Evolutionary conservation across 1,284 basidiomycete species (phyloP), one percentile per base, ranked within the genome.

Genomic region (Leccinum pachyderme): DNA sequence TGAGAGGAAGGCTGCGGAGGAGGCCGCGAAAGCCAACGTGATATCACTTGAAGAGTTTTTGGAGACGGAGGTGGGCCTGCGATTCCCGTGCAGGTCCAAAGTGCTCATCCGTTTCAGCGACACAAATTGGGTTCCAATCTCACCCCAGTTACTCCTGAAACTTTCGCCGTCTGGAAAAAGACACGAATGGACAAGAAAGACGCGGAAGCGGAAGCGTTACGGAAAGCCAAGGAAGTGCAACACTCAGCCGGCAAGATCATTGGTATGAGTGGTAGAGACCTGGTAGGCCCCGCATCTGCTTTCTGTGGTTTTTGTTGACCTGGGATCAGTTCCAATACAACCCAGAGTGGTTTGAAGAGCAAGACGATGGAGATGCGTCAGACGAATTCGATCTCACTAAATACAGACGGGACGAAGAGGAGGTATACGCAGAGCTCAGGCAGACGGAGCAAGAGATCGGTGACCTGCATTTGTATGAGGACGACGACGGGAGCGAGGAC

Each of bases 41-140:
- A 98, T 99, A 69, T 94, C 91, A 58, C 68, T 99, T 51, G 96
- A 99, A 72, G 97, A 99, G 63, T 99, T 99, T 78, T 73, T 99
- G 56, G 96, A 99, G 77, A 92, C 93, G 49, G 95, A 98, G 83
- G 94, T 94, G 65, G 59, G 80, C 65, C 47, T 22, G 22, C 11
- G 12, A 15, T 2, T 25, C 5, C 13, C 15, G 18, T 11, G 12
- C 43, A 33, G 18, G 44, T 33, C 9, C 11, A 9, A n/a, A 5
- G 27, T 24, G 8, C 50, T 63, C 32, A 68, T 55, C 44, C 11
- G 27, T 50, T 48, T 44, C 61, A 97, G 90, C 87, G 96, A 53
- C 96, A 99, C 78, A 97, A 96, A 81, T 79, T 98, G 44, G 93
- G 94, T 45, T 56, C 86, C 13, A 95, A 95, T 67, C 77, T 98